Evolutionary conservation across 108 stramenopile genomes (phyloP).

Genomic region (Fistulifera solaris): DNA sequence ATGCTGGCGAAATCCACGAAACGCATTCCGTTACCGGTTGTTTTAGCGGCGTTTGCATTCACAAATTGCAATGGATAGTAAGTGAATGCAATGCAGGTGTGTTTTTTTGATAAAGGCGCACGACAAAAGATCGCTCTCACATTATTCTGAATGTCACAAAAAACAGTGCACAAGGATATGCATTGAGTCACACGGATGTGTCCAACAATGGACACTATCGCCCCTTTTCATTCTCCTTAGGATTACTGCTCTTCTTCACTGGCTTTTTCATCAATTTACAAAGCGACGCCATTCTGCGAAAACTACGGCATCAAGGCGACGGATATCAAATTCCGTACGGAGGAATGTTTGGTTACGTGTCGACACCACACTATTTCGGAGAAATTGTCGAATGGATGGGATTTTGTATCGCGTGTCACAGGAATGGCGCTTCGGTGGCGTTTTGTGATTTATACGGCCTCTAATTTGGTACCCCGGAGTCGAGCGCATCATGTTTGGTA

Average conservation of each 20-base stretch:
- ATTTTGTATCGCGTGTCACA: slow-evolving; percentile 46
- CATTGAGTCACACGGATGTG: slow-evolving; percentile 3
- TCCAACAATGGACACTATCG: slow-evolving; percentile 5
- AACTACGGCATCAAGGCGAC: slow-evolving; percentile 29
- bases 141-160: not conserved
- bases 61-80: slow-evolving; percentile 68
- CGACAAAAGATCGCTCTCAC: not conserved
- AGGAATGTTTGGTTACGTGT: slow-evolving; percentile 58
- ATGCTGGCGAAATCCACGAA: slow-evolving; percentile 34
- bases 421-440: slow-evolving; percentile 29
- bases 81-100: slow-evolving; percentile 1
- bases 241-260: slow-evolving; percentile 34
- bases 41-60: slow-evolving; percentile 52
- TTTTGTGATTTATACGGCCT: slow-evolving; percentile 45
- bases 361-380: slow-evolving; percentile 78
- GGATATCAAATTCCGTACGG: slow-evolving; percentile 61
- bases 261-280: slow-evolving; percentile 63
- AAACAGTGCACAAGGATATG: slow-evolving; percentile 6
- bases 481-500: slow-evolving; percentile 85
- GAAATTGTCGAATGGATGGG: slow-evolving; percentile 89
- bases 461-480: slow-evolving; percentile 78
- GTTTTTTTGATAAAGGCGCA: slow-evolving; percentile 3
- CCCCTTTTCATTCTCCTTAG: slow-evolving; percentile 29
- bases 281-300: slow-evolving; percentile 65
- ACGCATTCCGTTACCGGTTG: slow-evolving; percentile 53